Base-by-base conservation (phyloP, 495 filamentous ascomycete genomes). In the Podospora fimiseda region DNA sequence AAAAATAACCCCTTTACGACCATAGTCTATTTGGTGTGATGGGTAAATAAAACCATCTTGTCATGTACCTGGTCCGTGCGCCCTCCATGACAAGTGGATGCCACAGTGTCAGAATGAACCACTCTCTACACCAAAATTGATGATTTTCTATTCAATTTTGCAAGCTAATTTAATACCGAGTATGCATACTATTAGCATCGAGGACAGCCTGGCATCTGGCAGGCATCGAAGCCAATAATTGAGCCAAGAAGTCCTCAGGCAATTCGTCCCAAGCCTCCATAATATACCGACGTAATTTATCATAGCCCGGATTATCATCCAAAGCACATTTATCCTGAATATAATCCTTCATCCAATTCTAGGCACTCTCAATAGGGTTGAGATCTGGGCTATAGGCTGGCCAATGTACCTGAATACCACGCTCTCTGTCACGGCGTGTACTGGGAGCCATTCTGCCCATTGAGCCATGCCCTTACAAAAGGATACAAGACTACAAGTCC, bases 311-410 rank as follows among this genome's bases (percentile, higher is more conserved):
- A 5, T 41, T 41, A 9, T 41, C 39, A 6, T 50, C 47, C 21
- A 56, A n/a, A n/a, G 46, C 48, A 18, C 53, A 55, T 19, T 19
- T 16, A 24, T 56, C 53, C 15, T 60, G 43, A 30, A 63, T 57
- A 11, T 39, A 58, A 30, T 63, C 57, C 44, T 66, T 69, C 50
- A 69, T 66, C 54, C 45, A 52, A 49, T 69, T 59, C 61, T 51
- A 66, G 16, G 51, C 48, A 37, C n/a, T 51, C 46, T 69, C 55
- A n/a, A 65, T 69, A 7, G 57, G 59, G 23, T 62, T 64, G 7
- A 66, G 22, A 27, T 69, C 58, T 13, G 55, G 63, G 13, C 51
- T 60, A 41, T 43, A 64, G 0, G 63, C 47, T 7, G 57, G 61
- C 61, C 57, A 68, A 13, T 56, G 8, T 6, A 58, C 39, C 2